Percentiles rank a stretch among this genome's conserved stretches.
These are phyloP conservation scores for Boletus insuetus DNA, from an alignment of 768 basidiomycete species.

Conservation along the genomic window DNA sequence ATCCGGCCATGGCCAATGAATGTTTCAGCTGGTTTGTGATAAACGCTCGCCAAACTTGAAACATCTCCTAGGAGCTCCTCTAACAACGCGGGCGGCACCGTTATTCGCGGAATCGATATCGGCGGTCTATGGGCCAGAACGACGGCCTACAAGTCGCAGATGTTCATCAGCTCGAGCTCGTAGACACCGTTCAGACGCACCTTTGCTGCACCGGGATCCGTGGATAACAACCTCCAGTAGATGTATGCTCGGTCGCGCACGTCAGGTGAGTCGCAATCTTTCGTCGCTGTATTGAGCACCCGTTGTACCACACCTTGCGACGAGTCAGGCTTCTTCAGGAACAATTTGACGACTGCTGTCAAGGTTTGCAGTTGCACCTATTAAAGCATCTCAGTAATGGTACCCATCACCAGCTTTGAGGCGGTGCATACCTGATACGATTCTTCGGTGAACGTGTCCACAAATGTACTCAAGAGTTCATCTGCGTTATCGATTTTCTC, in stretches of 20 bases:
- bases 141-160: conserved; percentile 52
- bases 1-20: conserved; percentile 92
- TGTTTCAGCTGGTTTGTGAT: conserved; percentile 95
- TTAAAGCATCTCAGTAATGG: background rate
- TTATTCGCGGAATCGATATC: conserved; percentile 89
- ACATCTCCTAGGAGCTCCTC: conserved; percentile 93
- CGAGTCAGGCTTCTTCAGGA: conserved; percentile 90
- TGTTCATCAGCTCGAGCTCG: background rate
- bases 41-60: conserved; percentile 87
- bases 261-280: conserved; percentile 95
- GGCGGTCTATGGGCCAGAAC: conserved; percentile 91
- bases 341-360: conserved; percentile 96
- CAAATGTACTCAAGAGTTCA: conserved; percentile 85
- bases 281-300: conserved; percentile 92
- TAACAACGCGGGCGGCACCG: conserved; percentile 79
- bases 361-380: conserved; percentile 78
- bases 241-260: conserved; percentile 97
- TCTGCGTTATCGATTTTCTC: conserved; percentile 97
- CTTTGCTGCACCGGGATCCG: conserved; percentile 95
- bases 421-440: conserved; percentile 66
- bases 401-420: background rate
- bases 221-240: conserved; percentile 93
- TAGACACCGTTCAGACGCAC: conserved; percentile 34
- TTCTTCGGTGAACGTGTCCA: conserved; percentile 92
- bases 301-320: conserved; percentile 90